These are phyloP conservation scores for Termitomyces sp. DNA, from an alignment of 768 basidiomycete genomes.

Conservation along the genomic window DNA sequence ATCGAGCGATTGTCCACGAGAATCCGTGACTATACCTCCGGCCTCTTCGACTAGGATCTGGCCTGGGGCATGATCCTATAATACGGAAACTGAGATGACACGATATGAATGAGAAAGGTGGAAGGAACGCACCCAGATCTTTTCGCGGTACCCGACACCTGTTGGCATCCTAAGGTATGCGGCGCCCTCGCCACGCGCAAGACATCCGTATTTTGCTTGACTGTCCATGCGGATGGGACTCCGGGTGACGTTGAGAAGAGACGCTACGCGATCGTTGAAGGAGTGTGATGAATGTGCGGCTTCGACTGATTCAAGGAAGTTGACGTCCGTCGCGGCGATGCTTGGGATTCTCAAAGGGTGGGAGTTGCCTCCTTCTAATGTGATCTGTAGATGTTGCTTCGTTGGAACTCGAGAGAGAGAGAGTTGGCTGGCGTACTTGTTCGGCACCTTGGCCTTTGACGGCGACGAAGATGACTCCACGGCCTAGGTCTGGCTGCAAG, in stretches of 20 bases:
- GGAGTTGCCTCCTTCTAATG: constrained; percentile 46
- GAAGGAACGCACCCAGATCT: constrained; percentile 77
- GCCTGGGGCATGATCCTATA: constrained; percentile 88
- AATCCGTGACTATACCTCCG: constrained; percentile 85
- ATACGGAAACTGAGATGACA: neutral
- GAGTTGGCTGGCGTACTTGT: constrained; percentile 39
- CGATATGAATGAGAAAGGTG: neutral
- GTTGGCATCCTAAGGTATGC: constrained; percentile 80
- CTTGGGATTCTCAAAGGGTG: constrained; percentile 49
- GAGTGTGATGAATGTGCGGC: constrained; percentile 87
- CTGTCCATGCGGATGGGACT: constrained; percentile 85
- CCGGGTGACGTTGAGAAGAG: constrained; percentile 58
- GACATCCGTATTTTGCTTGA: constrained; percentile 90
- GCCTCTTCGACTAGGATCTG: constrained; percentile 82
- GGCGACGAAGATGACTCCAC: constrained; percentile 82
- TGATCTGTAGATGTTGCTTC: constrained; percentile 31
- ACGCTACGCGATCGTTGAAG: constrained; percentile 71
- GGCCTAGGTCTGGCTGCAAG: constrained; percentile 47
- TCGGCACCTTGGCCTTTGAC: constrained; percentile 83
- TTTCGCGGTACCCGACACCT: constrained; percentile 77
- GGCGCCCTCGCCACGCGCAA: constrained; percentile 82
- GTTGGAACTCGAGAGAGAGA: neutral
- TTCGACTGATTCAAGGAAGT: constrained; percentile 90
- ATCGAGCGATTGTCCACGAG: constrained; percentile 70
- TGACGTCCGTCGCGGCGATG: constrained; percentile 42